A percentile compares a stretch with the other conserved stretches of the same genome.
phyloP scores from a whole-genome alignment of 306 rosid species.

The Morella rubra region DNA sequence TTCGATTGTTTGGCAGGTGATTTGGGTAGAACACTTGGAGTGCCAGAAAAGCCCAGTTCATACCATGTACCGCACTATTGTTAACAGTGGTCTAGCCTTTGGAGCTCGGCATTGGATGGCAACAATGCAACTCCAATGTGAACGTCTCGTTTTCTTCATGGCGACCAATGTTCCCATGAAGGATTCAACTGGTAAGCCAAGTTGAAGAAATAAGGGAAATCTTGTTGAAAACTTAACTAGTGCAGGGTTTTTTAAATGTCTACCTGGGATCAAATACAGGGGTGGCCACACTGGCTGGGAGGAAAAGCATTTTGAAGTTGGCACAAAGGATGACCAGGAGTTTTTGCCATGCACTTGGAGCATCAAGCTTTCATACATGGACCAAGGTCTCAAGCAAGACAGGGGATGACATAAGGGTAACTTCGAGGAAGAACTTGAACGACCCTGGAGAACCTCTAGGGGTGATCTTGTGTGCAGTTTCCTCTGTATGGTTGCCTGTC shows the following conservation, averaged over 20 bases:
- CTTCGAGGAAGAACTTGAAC: conserved; percentile 88
- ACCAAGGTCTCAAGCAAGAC: conserved; percentile 71
- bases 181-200: conserved; percentile 60
- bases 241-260: background rate
- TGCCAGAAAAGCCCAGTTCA: conserved; percentile 80
- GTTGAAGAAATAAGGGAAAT: background rate
- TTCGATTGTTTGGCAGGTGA: conserved; percentile 47
- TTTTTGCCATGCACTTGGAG: conserved; percentile 82
- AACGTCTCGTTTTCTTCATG: conserved; percentile 74
- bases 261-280: conserved; percentile 40
- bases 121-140: conserved; percentile 88
- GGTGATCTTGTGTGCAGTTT: conserved; percentile 85
- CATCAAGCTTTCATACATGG: conserved; percentile 90
- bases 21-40: conserved; percentile 94
- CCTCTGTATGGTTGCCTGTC: conserved; percentile 87
- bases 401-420: conserved; percentile 85
- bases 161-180: conserved; percentile 98
- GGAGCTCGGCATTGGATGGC: conserved; percentile 97
- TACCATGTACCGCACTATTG: conserved; percentile 69
- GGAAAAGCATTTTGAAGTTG: conserved; percentile 87
- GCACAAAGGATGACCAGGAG: conserved; percentile 87
- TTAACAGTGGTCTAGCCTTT: conserved; percentile 80
- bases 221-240: too few relatives aligned
- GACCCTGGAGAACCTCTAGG: conserved; percentile 95
- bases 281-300: conserved; percentile 89